Conservation (phyloP, 1,139 yeast genomes). For the Magnusiomyces starmeri region DNA sequence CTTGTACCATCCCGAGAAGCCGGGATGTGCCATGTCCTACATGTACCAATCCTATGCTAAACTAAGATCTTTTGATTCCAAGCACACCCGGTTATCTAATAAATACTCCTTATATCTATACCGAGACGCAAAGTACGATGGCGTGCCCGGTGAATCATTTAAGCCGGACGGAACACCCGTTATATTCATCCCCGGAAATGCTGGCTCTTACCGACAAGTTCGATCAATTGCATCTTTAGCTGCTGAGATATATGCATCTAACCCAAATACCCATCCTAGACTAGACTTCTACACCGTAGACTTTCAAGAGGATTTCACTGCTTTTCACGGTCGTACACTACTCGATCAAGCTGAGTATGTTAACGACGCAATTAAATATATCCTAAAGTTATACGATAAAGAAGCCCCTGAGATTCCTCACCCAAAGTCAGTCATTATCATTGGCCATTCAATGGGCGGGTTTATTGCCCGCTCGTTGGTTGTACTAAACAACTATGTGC, state of each 20-base stretch:
- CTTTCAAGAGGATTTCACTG: conserved; percentile 93
- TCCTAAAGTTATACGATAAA: conserved; percentile 54
- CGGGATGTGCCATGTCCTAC: conserved; percentile 21
- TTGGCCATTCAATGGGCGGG: conserved; percentile 98
- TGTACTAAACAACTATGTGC: conserved; percentile 66
- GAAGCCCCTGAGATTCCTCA: conserved; percentile 14
- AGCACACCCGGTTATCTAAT: conserved; percentile 65
- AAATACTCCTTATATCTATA: conserved; percentile 78
- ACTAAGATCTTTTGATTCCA: conserved; percentile 60
- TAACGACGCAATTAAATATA: conserved; percentile 78
- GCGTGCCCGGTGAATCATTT: conserved; percentile 35
- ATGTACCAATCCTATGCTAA: conserved; percentile 27
- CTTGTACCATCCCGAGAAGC: conserved; percentile 16
- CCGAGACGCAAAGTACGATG: conserved; percentile 51
- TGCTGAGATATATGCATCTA: conserved; percentile 33
- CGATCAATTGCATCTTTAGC: conserved; percentile 74
- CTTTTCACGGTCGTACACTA: conserved; percentile 91
- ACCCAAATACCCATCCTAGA: conserved; percentile 5
- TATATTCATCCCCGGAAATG: conserved; percentile 93
- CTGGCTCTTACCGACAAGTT: conserved; percentile 87
- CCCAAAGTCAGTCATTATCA: conserved; percentile 67
- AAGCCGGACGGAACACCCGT: conserved; percentile 69
- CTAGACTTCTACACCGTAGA: conserved; percentile 84
- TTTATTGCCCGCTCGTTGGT: conserved; percentile 78
- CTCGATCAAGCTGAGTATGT: conserved; percentile 90